These are phyloP conservation scores for Nitzschia palea DNA, from an alignment of 108 stramenopile genomes.

Conservation along the genomic window DNA sequence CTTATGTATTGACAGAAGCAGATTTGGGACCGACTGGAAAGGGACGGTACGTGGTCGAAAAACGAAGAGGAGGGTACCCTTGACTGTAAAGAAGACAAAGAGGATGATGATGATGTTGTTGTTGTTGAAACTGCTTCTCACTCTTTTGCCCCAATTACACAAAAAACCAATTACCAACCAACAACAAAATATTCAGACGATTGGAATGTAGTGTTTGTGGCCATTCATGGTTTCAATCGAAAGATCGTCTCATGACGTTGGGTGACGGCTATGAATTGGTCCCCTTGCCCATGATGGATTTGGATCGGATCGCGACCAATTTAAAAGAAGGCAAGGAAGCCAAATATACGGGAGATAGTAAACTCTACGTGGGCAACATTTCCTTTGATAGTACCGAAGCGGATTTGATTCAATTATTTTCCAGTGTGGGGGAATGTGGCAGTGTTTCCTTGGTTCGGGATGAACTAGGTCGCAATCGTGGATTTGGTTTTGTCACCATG, in stretches of 20 bases:
- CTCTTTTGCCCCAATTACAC: too few species aligned
- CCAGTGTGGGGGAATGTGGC: slow-evolving; percentile 43
- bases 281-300: slow-evolving; percentile 46
- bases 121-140: too few species aligned
- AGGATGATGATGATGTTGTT: not conserved
- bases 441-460: slow-evolving; percentile 63
- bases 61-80: not conserved
- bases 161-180: too few species aligned
- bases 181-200: slow-evolving; percentile 40
- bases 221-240: slow-evolving; percentile 82
- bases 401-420: slow-evolving; percentile 37
- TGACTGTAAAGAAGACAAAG: not conserved
- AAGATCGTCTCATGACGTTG: slow-evolving; percentile 65
- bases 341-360: slow-evolving; percentile 55
- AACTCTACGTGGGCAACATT: slow-evolving; percentile 69
- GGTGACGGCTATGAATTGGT: slow-evolving; percentile 56
- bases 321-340: slow-evolving; percentile 51
- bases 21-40: slow-evolving; percentile 64
- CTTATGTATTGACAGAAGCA: slow-evolving; percentile 55
- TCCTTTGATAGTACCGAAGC: slow-evolving; percentile 52
- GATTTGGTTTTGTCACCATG: slow-evolving; percentile 92
- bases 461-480: slow-evolving; percentile 69
- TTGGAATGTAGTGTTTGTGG: slow-evolving; percentile 77
- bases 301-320: slow-evolving; percentile 63
- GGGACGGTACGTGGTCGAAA: slow-evolving; percentile 49